Conservation (phyloP, 257 asterid species). For the Solanum bukasovii region DNA sequence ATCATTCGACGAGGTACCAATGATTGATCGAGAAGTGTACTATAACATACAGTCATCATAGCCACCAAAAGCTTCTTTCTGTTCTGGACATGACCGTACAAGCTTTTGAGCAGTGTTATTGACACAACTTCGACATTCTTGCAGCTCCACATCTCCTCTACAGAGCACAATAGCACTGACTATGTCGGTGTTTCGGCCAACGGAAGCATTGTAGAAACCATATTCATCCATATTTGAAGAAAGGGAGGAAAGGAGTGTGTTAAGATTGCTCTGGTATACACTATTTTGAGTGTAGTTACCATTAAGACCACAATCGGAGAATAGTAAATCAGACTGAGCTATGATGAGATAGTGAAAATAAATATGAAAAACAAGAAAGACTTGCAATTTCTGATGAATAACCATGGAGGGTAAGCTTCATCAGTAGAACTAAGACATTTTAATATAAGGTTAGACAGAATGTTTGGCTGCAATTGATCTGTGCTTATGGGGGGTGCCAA, state of each 20-base stretch:
- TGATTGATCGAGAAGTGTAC: constrained; percentile 3
- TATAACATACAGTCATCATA: constrained; percentile 12
- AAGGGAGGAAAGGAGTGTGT: neutral
- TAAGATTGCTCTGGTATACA: neutral
- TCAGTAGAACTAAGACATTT: too few relatives aligned
- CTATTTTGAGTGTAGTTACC: neutral
- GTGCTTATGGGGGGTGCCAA: too few relatives aligned
- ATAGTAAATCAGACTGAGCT: neutral
- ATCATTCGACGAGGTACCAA: neutral
- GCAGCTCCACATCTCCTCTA: constrained; percentile 14
- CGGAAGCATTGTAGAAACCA: constrained; percentile 18
- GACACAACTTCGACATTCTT: constrained; percentile 16
- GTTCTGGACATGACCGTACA: constrained; percentile 1
- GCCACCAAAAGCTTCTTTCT: constrained; percentile 9
- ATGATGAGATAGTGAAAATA: neutral
- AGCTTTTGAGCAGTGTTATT: neutral
- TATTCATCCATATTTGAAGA: neutral
- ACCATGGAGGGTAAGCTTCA: neutral
- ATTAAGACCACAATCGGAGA: neutral
- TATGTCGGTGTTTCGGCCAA: neutral
- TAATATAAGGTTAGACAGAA: too few relatives aligned
- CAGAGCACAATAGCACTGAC: constrained; percentile 19
- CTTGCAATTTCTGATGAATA: neutral
- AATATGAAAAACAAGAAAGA: neutral
- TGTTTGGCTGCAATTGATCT: too few relatives aligned